Percentiles rank a stretch among this genome's conserved stretches.
Evolutionary conservation across 306 rosid genomes (phyloP).

Genomic region (Dicorynia guianensis): DNA sequence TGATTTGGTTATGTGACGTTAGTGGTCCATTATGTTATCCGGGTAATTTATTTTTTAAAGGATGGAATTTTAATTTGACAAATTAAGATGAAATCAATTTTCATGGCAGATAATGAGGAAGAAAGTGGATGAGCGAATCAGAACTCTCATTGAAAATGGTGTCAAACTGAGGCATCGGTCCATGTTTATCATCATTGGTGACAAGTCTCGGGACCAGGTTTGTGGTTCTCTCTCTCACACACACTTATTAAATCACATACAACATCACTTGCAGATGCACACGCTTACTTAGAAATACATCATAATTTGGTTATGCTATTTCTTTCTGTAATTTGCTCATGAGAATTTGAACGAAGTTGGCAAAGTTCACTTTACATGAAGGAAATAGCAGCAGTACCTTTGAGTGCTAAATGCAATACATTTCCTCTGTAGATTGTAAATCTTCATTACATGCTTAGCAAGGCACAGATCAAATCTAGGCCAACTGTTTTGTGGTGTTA

Average conservation of each 20-base stretch:
- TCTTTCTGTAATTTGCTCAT: not conserved
- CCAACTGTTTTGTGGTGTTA: constrained; percentile 93
- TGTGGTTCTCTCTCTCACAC: not conserved
- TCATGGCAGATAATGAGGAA: constrained; percentile 71
- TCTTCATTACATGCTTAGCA: constrained; percentile 87
- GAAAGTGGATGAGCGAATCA: constrained; percentile 91
- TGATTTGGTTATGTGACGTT: not conserved
- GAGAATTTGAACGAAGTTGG: not conserved
- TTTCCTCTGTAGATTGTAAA: constrained; percentile 71
- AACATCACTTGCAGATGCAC: not conserved
- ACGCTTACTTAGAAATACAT: not conserved
- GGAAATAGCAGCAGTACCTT: constrained; percentile 9
- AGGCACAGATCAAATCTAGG: constrained; percentile 77
- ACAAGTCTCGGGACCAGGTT: constrained; percentile 96
- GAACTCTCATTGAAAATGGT: constrained; percentile 93
- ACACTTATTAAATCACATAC: no score
- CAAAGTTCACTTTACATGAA: not conserved
- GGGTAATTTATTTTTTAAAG: constrained; percentile 1
- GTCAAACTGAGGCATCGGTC: constrained; percentile 85
- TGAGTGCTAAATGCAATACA: constrained; percentile 22
- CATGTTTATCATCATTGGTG: constrained; percentile 87
- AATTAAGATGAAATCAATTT: not conserved
- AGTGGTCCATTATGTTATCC: not conserved
- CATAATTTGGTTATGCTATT: not conserved
- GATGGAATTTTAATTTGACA: constrained; percentile 19